These are phyloP conservation scores for Phytophthora sansomeana DNA, from an alignment of 352 stramenopile species.

Conservation along the genomic window DNA sequence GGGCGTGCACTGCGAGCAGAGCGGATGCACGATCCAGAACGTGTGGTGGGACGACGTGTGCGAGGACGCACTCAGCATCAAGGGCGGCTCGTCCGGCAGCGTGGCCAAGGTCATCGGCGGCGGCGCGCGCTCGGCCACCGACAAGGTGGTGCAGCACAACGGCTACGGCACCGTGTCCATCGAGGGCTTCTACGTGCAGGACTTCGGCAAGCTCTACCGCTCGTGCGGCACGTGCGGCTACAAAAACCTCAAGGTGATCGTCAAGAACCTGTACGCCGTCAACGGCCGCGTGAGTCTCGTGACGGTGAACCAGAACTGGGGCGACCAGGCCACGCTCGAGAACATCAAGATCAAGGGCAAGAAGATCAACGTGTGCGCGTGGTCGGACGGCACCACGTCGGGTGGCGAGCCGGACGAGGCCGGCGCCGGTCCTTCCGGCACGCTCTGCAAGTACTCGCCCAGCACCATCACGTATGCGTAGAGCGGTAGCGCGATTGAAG, in stretches of 20 bases:
- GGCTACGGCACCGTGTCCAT: constrained; percentile 32
- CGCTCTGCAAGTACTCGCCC: constrained; percentile 34
- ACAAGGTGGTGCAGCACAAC: constrained; percentile 35
- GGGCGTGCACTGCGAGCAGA: too few species aligned
- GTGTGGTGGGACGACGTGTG: constrained; percentile 42
- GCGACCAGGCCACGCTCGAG: constrained; percentile 44
- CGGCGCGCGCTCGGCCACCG: constrained; percentile 20
- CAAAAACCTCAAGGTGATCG: constrained; percentile 10
- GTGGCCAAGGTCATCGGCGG: constrained; percentile 45
- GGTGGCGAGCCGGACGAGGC: constrained; percentile 18
- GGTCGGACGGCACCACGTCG: constrained; percentile 22
- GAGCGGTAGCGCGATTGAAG: neutral
- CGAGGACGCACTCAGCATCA: constrained; percentile 53
- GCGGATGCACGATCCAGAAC: constrained; percentile 33
- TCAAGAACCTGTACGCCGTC: constrained; percentile 28
- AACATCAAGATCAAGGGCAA: constrained; percentile 51
- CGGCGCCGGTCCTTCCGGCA: constrained; percentile 19
- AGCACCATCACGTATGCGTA: constrained; percentile 33
- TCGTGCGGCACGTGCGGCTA: constrained; percentile 29
- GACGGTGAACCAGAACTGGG: constrained; percentile 48
- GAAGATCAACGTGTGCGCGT: constrained; percentile 24
- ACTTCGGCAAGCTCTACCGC: constrained; percentile 33
- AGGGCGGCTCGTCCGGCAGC: constrained; percentile 41
- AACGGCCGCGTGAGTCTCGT: constrained; percentile 37
- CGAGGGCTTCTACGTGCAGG: constrained; percentile 31